phyloP scores from a whole-genome alignment of 2,329 filamentous ascomycete species.

The Xylariaceae sp. region DNA sequence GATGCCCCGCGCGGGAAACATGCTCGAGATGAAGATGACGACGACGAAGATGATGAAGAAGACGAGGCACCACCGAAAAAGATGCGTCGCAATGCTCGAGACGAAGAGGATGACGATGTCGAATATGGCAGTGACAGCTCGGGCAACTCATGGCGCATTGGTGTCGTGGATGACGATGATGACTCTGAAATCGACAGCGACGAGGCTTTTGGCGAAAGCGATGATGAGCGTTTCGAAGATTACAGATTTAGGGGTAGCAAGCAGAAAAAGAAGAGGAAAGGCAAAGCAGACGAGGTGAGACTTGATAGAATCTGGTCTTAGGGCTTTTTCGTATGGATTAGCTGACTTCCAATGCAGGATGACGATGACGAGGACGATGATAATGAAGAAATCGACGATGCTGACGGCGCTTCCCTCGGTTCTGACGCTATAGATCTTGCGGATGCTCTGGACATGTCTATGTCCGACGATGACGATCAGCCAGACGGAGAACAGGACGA shows the following conservation, averaged over 20 bases:
- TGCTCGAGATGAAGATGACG: conserved; percentile 41
- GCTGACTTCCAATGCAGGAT: conserved; percentile 33
- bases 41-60: conserved; percentile 58
- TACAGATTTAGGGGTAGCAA: conserved; percentile 56
- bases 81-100: conserved; percentile 38
- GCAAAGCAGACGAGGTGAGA: conserved; percentile 46
- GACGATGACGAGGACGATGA: conserved; percentile 58
- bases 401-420: conserved; percentile 56
- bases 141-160: conserved; percentile 80
- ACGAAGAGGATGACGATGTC: conserved; percentile 51
- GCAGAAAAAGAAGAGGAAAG: conserved; percentile 31
- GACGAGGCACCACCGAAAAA: conserved; percentile 49
- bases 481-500: conserved; percentile 47
- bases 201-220: conserved; percentile 84
- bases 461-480: conserved; percentile 45
- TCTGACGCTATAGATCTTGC: conserved; percentile 58
- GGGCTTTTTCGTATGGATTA: not conserved
- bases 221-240: conserved; percentile 78
- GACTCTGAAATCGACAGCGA: conserved; percentile 64
- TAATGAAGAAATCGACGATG: conserved; percentile 48
- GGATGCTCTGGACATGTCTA: conserved; percentile 46
- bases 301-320: conserved; percentile 20
- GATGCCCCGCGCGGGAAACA: conserved; percentile 37
- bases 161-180: conserved; percentile 58
- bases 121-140: conserved; percentile 81